Conservation (phyloP, 2,329 filamentous ascomycete genomes). For the Cladophialophora yegresii region DNA sequence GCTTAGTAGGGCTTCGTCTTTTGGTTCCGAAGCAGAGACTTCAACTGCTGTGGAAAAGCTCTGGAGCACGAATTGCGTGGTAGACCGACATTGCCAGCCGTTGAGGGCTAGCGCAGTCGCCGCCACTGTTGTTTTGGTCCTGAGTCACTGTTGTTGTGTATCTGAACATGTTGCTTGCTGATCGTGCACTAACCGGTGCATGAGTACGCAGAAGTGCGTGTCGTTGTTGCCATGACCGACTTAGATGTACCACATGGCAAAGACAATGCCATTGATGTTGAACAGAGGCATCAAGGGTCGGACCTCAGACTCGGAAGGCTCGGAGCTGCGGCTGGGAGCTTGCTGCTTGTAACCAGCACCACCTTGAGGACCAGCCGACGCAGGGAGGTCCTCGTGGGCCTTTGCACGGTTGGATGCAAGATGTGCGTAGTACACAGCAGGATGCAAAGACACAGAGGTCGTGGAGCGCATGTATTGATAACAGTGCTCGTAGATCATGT, state of each 20-base stretch:
- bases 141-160: background rate
- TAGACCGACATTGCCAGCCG: background rate
- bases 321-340: constrained; percentile 36
- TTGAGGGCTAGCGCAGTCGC: background rate
- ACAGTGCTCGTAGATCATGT: constrained; percentile 90
- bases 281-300: constrained; percentile 43
- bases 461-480: constrained; percentile 93
- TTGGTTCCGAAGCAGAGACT: constrained; percentile 36
- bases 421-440: constrained; percentile 95
- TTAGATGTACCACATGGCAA: constrained; percentile 47
- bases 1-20: constrained; percentile 35
- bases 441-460: constrained; percentile 82
- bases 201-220: background rate
- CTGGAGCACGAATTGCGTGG: constrained; percentile 1
- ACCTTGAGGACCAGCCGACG: constrained; percentile 45
- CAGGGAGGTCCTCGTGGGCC: constrained; percentile 64
- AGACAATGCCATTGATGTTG: constrained; percentile 31
- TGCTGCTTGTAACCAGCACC: constrained; percentile 43
- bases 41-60: constrained; percentile 33
- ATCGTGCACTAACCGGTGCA: background rate
- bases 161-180: background rate
- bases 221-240: background rate
- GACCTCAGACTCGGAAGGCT: constrained; percentile 39
- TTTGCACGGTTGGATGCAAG: constrained; percentile 78
- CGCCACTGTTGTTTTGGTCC: background rate